Base-by-base conservation (phyloP, 2,329 filamentous ascomycete species). In the Fusarium nematophilum region DNA sequence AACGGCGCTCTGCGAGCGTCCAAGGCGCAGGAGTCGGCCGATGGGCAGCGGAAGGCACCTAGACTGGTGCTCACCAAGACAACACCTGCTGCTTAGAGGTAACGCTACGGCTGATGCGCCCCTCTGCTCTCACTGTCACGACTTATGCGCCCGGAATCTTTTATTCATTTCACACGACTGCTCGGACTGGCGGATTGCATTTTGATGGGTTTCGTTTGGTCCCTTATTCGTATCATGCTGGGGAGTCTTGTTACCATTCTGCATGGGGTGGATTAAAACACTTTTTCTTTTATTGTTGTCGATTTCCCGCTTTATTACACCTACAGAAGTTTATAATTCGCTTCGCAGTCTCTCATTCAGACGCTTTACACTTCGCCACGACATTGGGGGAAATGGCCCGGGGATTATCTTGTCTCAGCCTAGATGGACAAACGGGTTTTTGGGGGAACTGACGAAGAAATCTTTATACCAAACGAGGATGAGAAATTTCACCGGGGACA, bases 41-140 rank as follows among this genome's bases (percentile, higher is more conserved):
- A 85, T 62, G 82, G 84, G 55, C 87, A 92, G 77, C 91, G 92
- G 77, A 93, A 90, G 81, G 90, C 90, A 67, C 90, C 92, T 48
- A 90, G 93, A 83, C 86, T 97, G 72, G 90, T 97, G 65, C 84
- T 97, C 65, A 93, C 91, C 65, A 93, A 89, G 74, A 67, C 46
- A 59, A 68, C 52, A 5, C 40, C 62, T 13, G 51, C 57, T 59
- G 66, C 59, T 62, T 67, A 57, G 40, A 65, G 64, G 64, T 67
- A 57, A 67, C 44, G 60, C 66, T 59, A 57, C 45, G 50, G 49
- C 64, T 49, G 17, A 43, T 49, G 64, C 50, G 55, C 52, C 55
- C 65, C 48, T 53, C 46, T 56, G n/a, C n/a, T n/a, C n/a, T n/a
- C 53, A 60, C 61, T 69, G 64, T 73, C 62, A 69, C 70, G 75